These are phyloP conservation scores for Mallotus nudiflorus DNA, from an alignment of 345 rosid genomes.

Conservation along the genomic window DNA sequence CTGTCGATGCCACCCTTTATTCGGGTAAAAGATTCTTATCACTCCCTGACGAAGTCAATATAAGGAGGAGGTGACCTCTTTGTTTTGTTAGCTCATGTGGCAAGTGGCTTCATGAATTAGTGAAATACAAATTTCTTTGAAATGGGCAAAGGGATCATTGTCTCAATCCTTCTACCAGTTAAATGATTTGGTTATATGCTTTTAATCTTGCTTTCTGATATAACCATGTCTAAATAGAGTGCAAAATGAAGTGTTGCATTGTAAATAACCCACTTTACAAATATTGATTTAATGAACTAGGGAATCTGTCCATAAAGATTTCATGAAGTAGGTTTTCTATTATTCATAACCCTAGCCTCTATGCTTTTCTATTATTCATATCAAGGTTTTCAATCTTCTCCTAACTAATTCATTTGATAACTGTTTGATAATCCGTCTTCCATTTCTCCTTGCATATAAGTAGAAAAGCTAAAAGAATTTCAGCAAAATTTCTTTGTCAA, in stretches of 20 bases:
- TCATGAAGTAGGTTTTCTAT: not conserved
- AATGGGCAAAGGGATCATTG: not conserved
- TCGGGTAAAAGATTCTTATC: constrained; percentile 46
- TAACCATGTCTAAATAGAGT: not conserved
- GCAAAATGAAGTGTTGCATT: too few species aligned
- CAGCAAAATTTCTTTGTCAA: not conserved
- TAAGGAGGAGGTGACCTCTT: not conserved
- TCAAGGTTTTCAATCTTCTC: not conserved
- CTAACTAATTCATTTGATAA: not conserved
- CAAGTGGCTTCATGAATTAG: not conserved
- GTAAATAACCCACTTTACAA: too few species aligned
- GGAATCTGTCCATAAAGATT: too few species aligned
- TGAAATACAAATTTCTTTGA: not conserved
- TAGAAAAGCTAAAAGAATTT: not conserved
- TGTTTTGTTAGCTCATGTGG: not conserved
- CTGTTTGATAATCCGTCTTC: not conserved
- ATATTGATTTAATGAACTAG: too few species aligned
- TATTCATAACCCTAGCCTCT: not conserved
- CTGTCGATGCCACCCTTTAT: constrained; percentile 56
- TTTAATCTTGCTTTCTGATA: not conserved
- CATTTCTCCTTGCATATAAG: not conserved
- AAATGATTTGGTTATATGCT: not conserved
- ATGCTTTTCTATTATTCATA: not conserved
- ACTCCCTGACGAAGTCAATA: not conserved
- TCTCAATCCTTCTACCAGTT: not conserved